A percentile compares a stretch with the other conserved stretches of the same genome.
phyloP scores from a whole-genome alignment of 495 filamentous ascomycete genomes.

The Melanomma pulvis-pyrius region DNA sequence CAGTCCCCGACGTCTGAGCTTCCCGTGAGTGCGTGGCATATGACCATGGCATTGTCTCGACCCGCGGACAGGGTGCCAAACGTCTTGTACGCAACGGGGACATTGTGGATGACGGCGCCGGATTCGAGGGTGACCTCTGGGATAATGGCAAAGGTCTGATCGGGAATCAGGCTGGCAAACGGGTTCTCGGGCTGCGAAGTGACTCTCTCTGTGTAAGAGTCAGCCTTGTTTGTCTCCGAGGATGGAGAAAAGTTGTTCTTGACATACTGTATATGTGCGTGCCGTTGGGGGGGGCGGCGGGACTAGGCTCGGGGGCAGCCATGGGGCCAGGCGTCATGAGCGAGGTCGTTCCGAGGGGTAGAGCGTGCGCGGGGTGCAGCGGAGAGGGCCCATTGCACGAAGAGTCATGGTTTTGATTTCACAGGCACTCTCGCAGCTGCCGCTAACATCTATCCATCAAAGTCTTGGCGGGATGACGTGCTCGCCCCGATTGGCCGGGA shows the following conservation, averaged over 20 bases:
- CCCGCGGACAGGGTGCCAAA: slow-evolving; percentile 73
- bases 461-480: slow-evolving; percentile 35
- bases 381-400: slow-evolving; percentile 7
- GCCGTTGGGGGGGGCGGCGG: slow-evolving; percentile 18
- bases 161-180: slow-evolving; percentile 79
- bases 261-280: slow-evolving; percentile 29
- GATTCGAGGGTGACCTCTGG: slow-evolving; percentile 94
- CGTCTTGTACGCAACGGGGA: slow-evolving; percentile 91
- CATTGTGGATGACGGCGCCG: slow-evolving; percentile 81
- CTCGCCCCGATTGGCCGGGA: slow-evolving; percentile 2
- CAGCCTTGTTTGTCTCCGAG: slow-evolving; percentile 16
- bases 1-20: slow-evolving; percentile 96
- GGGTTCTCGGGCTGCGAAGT: slow-evolving; percentile 85
- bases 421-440: background rate
- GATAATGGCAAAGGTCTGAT: slow-evolving; percentile 82
- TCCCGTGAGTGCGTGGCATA: slow-evolving; percentile 95
- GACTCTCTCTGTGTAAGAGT: slow-evolving; percentile 55
- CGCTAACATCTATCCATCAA: slow-evolving; percentile 9
- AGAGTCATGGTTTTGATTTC: slow-evolving; percentile 16
- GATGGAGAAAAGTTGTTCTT: background rate
- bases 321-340: slow-evolving; percentile 21
- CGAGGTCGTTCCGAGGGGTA: slow-evolving; percentile 8
- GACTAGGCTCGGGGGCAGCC: slow-evolving; percentile 7
- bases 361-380: background rate
- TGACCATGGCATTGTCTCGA: slow-evolving; percentile 89